Percentiles rank a stretch among this genome's conserved stretches.
Conservation (phyloP, 371 early-diverging fungal species). For the Synchytrium microbalum region DNA sequence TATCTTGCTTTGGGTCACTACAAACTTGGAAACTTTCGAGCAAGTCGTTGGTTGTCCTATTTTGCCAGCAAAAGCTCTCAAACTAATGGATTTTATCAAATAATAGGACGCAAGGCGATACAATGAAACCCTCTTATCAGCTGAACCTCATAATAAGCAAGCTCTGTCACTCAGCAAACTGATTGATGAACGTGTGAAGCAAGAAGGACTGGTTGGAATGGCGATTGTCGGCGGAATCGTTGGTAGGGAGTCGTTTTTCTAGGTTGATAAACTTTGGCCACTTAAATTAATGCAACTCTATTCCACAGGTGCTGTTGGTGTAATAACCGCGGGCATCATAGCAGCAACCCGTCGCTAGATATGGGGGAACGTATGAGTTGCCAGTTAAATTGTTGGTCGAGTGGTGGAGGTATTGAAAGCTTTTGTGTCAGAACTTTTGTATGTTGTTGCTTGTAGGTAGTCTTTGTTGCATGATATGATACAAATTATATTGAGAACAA, state of each 20-base stretch:
- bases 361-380: no score
- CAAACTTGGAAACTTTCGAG: slow-evolving; percentile 74
- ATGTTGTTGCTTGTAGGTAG: no score
- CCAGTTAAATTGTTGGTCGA: no score
- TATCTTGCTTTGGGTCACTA: slow-evolving; percentile 86
- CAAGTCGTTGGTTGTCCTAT: slow-evolving; percentile 1
- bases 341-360: no score
- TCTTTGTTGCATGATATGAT: no score
- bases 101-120: slow-evolving; percentile 59
- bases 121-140: slow-evolving; percentile 66
- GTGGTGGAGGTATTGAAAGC: no score
- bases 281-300: no score
- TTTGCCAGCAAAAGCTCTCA: not conserved
- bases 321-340: no score
- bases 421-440: no score
- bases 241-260: slow-evolving; percentile 33
- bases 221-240: slow-evolving; percentile 77
- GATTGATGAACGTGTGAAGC: slow-evolving; percentile 71
- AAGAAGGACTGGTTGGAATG: slow-evolving; percentile 84
- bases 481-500: no score
- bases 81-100: not conserved
- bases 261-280: slow-evolving; percentile 9
- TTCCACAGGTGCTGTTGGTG: no score
- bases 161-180: slow-evolving; percentile 59
- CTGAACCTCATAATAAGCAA: slow-evolving; percentile 81